Percentiles rank a stretch among this genome's conserved stretches.
phyloP scores from a whole-genome alignment of 192 early-diverging fungal species.

The Backusella luteola region DNA sequence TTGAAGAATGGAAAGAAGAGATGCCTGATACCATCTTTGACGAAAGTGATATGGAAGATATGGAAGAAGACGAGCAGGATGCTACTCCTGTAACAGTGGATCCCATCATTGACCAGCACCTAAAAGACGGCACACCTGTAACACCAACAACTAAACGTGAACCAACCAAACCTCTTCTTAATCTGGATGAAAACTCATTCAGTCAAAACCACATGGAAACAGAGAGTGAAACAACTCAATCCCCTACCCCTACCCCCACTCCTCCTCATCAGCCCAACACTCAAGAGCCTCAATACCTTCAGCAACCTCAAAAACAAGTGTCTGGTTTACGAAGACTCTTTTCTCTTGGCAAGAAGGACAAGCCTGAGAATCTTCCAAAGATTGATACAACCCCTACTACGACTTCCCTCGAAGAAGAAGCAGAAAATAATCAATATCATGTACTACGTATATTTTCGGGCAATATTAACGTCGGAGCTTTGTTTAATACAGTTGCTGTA shows the following conservation, averaged over 20 bases:
- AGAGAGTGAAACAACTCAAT: neutral
- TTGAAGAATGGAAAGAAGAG: slow-evolving; percentile 45
- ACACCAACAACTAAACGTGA: neutral
- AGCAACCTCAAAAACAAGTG: slow-evolving; percentile 13
- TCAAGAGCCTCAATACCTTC: slow-evolving; percentile 17
- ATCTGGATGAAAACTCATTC: neutral
- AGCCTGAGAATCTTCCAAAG: neutral
- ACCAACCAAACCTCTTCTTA: neutral
- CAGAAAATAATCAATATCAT: slow-evolving; percentile 37
- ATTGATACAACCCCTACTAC: neutral
- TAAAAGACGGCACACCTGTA: neutral
- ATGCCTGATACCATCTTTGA: slow-evolving; percentile 44
- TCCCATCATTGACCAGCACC: neutral
- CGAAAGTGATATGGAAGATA: slow-evolving; percentile 40
- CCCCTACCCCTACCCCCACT: neutral
- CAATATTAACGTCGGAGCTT: slow-evolving; percentile 53
- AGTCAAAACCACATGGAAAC: neutral
- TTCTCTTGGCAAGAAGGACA: slow-evolving; percentile 17
- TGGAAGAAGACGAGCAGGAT: slow-evolving; percentile 25
- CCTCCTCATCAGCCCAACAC: neutral
- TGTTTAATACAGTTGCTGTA: slow-evolving; percentile 55
- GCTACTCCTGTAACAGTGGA: neutral
- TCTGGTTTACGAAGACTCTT: slow-evolving; percentile 12
- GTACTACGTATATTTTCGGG: slow-evolving; percentile 56
- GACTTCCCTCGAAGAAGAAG: neutral